phyloP scores from a whole-genome alignment of 495 filamentous ascomycete genomes.

The Penicillium ucsense region DNA sequence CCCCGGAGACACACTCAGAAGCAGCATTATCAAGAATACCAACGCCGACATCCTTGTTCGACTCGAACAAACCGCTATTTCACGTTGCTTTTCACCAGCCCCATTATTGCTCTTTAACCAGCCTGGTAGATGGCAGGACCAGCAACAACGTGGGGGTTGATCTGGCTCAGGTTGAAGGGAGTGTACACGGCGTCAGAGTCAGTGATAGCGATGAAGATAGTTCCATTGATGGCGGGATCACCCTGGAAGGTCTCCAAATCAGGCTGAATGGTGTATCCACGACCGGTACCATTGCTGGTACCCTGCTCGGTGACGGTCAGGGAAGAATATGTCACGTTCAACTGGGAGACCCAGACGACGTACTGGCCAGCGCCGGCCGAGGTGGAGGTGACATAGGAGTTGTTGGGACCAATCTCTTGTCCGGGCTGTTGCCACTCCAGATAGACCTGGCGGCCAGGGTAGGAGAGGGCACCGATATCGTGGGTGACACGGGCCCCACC shows the following conservation, averaged over 20 bases:
- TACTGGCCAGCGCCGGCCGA: constrained; percentile 49
- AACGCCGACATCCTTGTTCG: too few species aligned
- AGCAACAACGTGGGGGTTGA: constrained; percentile 72
- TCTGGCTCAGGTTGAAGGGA: constrained; percentile 62
- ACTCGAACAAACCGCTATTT: not conserved
- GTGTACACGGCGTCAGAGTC: constrained; percentile 59
- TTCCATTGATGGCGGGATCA: constrained; percentile 66
- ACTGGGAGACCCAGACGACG: constrained; percentile 72
- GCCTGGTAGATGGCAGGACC: constrained; percentile 68
- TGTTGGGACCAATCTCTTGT: constrained; percentile 64
- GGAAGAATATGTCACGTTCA: constrained; percentile 75
- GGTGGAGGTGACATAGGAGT: constrained; percentile 62
- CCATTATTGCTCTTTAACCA: constrained; percentile 40
- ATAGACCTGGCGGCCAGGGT: constrained; percentile 62
- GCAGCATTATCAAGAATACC: too few species aligned
- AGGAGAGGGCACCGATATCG: constrained; percentile 57
- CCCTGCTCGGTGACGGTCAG: constrained; percentile 38
- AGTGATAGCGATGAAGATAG: constrained; percentile 70
- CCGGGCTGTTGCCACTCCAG: constrained; percentile 69
- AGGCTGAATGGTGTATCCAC: constrained; percentile 64
- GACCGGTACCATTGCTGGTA: not conserved
- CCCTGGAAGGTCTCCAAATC: constrained; percentile 47
- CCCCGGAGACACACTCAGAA: too few species aligned
- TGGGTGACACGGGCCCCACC: constrained; percentile 50
- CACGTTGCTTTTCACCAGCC: not conserved